Conservation (phyloP, 2,329 filamentous ascomycete genomes). For the Colletotrichum musae region DNA sequence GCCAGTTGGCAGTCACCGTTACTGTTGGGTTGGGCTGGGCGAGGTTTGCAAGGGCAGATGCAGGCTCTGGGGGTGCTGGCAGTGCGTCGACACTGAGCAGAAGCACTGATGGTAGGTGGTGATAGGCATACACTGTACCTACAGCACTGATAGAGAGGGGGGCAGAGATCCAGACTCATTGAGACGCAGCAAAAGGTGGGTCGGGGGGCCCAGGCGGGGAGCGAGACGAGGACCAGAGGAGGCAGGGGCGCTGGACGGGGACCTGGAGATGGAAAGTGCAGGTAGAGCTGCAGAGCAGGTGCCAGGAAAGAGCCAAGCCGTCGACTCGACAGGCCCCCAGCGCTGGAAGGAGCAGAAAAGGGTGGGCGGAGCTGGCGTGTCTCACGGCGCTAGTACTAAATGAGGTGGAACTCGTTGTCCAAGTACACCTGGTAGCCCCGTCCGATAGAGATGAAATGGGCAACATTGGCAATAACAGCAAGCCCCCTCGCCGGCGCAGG, state of each 20-base stretch:
- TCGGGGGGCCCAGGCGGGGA: constrained; percentile 23
- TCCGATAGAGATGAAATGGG: constrained; percentile 1
- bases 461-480: constrained; percentile 5
- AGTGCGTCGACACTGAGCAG: constrained; percentile 2
- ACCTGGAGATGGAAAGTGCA: neutral
- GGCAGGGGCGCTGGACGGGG: neutral
- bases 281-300: neutral
- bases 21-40: too few relatives aligned
- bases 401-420: neutral
- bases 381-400: constrained; percentile 16
- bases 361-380: constrained; percentile 19
- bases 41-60: too few relatives aligned
- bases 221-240: constrained; percentile 4
- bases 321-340: neutral
- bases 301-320: neutral
- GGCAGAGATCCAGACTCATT: constrained; percentile 19
- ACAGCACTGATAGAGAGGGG: neutral
- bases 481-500: neutral
- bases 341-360: constrained; percentile 1
- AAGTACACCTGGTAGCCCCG: neutral
- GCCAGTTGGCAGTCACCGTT: too few relatives aligned
- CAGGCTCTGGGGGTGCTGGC: neutral
- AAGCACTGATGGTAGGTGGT: neutral
- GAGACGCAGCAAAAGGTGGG: constrained; percentile 31
- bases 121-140: neutral